Base-by-base conservation (phyloP, 2,329 filamentous ascomycete genomes). In the Trichoderma harzianum region DNA sequence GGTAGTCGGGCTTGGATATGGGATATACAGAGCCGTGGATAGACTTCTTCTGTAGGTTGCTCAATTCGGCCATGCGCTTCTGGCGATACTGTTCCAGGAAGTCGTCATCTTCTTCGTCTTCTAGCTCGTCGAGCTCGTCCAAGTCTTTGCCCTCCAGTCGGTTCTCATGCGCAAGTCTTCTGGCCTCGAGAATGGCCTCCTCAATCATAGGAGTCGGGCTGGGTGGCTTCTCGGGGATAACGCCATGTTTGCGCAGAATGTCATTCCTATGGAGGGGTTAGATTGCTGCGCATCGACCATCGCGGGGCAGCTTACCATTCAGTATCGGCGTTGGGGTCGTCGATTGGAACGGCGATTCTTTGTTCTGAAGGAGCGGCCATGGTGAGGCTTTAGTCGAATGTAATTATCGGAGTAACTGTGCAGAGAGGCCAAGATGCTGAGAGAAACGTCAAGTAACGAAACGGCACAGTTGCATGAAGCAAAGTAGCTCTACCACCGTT, bases 211-310 rank as follows among this genome's bases (percentile, higher is more conserved):
- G 94, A 2, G 96, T 98, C 2, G 96, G 96, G 60, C 95, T 97
- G 3, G 95, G 94, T 0, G 95, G 94, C 80, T 97, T 98, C 81
- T 98, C 95, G n/a, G 96, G 96, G 74, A 99, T 98, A 76, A 99
- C 87, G 75, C 94, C 94, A 85, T 99, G 94, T 82, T 97, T 97
- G 77, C 96, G 93, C 72, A 99, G 90, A 78, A 99, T 99, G 77
- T 99, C 96, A 81, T 99, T 99, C 95, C 95, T 98, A 74, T 71
- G 65, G 73, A 70, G 72, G 73, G 75, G 74, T 81, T 73, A 81
- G 34, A 62, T 32, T 63, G 64, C 26, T 68, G 36, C 72, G 39
- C 66, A 69, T 58, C 66, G 62, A 36, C 62, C 68, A 64, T 76
- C 74, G 75, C 78, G 76, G 76, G 76, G 73, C 73, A 75, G 74